These are phyloP conservation scores for Fusarium veterinarium DNA, from an alignment of 2,329 filamentous ascomycete genomes.

Conservation along the genomic window DNA sequence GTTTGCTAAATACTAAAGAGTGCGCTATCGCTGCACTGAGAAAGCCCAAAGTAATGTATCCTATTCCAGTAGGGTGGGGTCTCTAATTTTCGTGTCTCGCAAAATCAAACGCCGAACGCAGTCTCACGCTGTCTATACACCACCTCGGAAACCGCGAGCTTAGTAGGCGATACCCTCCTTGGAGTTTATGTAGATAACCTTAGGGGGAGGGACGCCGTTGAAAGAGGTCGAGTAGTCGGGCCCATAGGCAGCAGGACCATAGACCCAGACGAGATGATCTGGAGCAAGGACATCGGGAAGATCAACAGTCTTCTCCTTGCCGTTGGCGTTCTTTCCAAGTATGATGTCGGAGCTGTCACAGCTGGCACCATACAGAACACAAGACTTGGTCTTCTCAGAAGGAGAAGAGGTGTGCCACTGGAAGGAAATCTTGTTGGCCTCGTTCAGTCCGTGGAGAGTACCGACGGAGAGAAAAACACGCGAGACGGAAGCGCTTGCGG, in stretches of 20 bases:
- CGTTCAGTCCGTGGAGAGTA: neutral
- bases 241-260: neutral
- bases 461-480: neutral
- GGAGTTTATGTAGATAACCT: neutral
- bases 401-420: neutral
- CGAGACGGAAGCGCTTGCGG: too few species aligned
- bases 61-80: too few species aligned
- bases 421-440: neutral
- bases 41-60: too few species aligned
- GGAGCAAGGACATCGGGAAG: neutral
- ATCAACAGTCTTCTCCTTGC: neutral
- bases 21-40: too few species aligned
- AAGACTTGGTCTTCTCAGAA: neutral
- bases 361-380: neutral
- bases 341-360: neutral
- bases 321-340: neutral
- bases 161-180: neutral
- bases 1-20: too few species aligned
- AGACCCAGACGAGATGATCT: neutral
- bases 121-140: fast-evolving
- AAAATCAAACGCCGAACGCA: fast-evolving
- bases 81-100: too few species aligned
- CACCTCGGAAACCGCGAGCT: fast-evolving
- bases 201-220: neutral
- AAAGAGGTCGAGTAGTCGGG: neutral